Percentiles rank a stretch among this genome's conserved stretches.
Conservation (phyloP, 768 basidiomycete species). For the Russula sp. region DNA sequence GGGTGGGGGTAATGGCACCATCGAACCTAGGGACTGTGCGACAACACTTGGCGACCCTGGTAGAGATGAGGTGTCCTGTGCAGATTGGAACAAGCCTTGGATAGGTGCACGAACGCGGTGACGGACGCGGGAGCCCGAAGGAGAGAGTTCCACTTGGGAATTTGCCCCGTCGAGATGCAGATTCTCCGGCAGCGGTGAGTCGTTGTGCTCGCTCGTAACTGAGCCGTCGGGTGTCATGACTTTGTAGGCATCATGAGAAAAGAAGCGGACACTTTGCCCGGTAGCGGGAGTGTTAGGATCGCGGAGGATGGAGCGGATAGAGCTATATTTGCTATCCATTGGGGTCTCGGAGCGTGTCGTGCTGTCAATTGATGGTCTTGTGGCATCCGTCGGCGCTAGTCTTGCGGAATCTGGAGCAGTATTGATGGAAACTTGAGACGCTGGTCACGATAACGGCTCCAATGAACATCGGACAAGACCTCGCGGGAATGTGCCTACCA, state of each 20-base stretch:
- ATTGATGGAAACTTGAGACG: constrained; percentile 20
- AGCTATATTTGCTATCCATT: constrained; percentile 36
- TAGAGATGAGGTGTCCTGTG: constrained; percentile 19
- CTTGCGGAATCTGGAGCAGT: constrained; percentile 26
- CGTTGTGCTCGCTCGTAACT: constrained; percentile 32
- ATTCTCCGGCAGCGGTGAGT: constrained; percentile 26
- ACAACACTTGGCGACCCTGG: constrained; percentile 18
- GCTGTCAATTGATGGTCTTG: constrained; percentile 24
- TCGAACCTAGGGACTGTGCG: constrained; percentile 23
- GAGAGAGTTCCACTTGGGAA: constrained; percentile 20
- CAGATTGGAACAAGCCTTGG: constrained; percentile 19
- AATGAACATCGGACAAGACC: not conserved
- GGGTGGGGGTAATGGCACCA: constrained; percentile 37
- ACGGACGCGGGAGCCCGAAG: constrained; percentile 14
- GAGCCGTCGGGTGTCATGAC: constrained; percentile 61
- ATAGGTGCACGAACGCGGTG: constrained; percentile 10
- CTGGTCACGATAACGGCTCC: not conserved
- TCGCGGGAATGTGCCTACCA: not conserved
- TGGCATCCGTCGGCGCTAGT: constrained; percentile 25
- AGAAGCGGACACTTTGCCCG: constrained; percentile 75
- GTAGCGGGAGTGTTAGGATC: constrained; percentile 66
- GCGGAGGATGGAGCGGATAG: constrained; percentile 65
- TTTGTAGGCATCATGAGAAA: constrained; percentile 60
- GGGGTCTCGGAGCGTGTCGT: constrained; percentile 26
- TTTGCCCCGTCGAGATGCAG: constrained; percentile 27